Conservation (phyloP, 345 rosid species). For the Acer negundo region DNA sequence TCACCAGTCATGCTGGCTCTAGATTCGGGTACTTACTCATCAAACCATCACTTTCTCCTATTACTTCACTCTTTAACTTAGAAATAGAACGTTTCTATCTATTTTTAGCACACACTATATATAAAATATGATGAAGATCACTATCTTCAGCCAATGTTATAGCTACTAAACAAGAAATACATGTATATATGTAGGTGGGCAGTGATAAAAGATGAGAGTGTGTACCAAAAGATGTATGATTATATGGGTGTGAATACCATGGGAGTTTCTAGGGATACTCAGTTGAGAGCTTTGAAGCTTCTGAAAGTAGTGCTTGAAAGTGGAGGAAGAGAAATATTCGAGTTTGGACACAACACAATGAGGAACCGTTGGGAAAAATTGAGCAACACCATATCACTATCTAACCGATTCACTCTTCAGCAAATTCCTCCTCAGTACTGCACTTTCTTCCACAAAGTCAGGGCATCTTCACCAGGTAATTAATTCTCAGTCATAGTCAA, state of each 20-base stretch:
- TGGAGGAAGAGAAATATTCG: slow-evolving; percentile 40
- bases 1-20: slow-evolving; percentile 80
- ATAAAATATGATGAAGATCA: no score
- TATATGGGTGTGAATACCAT: slow-evolving; percentile 32
- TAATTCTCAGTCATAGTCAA: not conserved
- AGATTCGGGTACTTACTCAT: slow-evolving; percentile 78
- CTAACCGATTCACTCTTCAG: slow-evolving; percentile 58
- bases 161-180: not conserved
- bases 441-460: slow-evolving; percentile 34
- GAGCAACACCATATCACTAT: slow-evolving; percentile 32
- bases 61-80: not conserved
- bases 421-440: slow-evolving; percentile 44
- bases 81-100: no score
- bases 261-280: slow-evolving; percentile 64
- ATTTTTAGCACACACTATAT: no score
- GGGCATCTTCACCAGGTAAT: slow-evolving; percentile 46
- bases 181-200: slow-evolving; percentile 54
- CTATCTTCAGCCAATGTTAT: no score
- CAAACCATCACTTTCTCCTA: no score
- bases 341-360: slow-evolving; percentile 51
- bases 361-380: slow-evolving; percentile 48
- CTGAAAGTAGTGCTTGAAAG: slow-evolving; percentile 43
- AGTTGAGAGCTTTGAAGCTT: slow-evolving; percentile 53
- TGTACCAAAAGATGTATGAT: slow-evolving; percentile 43
- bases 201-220: slow-evolving; percentile 51